Conservation (phyloP, 768 basidiomycete species). For the Mycena venus region DNA sequence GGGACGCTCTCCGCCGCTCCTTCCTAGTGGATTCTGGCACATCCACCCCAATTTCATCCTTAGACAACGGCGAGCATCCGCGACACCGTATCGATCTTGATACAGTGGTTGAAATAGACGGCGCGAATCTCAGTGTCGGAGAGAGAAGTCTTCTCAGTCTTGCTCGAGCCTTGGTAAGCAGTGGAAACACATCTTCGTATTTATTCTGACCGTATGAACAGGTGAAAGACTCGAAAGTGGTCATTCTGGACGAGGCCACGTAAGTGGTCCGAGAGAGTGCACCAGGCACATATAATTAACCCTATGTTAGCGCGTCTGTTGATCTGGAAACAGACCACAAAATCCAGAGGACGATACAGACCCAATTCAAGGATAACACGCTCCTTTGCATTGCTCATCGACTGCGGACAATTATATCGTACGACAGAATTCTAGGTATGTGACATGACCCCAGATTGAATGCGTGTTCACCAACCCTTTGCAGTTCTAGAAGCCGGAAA, state of each 20-base stretch:
- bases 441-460: not conserved
- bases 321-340: constrained; percentile 85
- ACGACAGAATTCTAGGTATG: constrained; percentile 70
- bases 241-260: constrained; percentile 87
- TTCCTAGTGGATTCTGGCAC: constrained; percentile 49
- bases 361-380: constrained; percentile 79
- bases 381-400: constrained; percentile 87
- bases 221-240: constrained; percentile 80
- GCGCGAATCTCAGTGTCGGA: constrained; percentile 79
- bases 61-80: constrained; percentile 67
- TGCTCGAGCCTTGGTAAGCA: constrained; percentile 81
- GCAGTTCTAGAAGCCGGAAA: constrained; percentile 72
- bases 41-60: constrained; percentile 66
- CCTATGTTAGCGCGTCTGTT: constrained; percentile 66
- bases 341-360: constrained; percentile 85
- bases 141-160: constrained; percentile 81
- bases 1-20: constrained; percentile 81
- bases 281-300: not conserved
- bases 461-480: not conserved
- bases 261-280: constrained; percentile 28
- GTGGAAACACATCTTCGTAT: constrained; percentile 76
- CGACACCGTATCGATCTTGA: constrained; percentile 71
- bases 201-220: constrained; percentile 79
- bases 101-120: constrained; percentile 82
- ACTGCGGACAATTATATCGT: constrained; percentile 81